Base-by-base conservation (phyloP, 352 stramenopile species). In the Pythium guiyangense region DNA sequence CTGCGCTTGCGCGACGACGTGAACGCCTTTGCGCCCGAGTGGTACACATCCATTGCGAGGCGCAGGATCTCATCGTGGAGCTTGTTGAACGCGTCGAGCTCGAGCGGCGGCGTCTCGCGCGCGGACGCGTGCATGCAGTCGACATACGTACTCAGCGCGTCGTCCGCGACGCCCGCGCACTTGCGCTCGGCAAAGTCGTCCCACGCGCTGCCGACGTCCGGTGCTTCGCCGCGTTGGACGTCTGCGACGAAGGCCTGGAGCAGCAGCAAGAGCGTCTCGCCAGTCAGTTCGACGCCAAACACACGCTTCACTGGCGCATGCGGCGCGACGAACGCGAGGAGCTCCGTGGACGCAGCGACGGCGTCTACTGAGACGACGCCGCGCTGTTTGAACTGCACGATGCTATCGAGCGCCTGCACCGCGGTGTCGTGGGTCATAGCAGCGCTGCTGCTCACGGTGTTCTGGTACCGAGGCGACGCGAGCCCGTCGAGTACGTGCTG, bases 1-100 rank as follows among this genome's bases (percentile, higher is more conserved):
- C 52, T 70, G 12, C 75, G 77, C 25, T 71, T 59, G 3, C 67
- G 76, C 2, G 69, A 54, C 8, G 80, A 75, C 44, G 73, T 74
- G 40, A 74, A 69, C 6, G 15, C 2, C 4, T 60, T 71, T 0
- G 70, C 55, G 4, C 75, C 70, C 10, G 60, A 65, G 61, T 82
- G 70, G 37, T 79, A 94, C 10, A 92, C 67, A 42, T 89, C 79
- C 67, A 92, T 69, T 4, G 80, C 82, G 2, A 94, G 72, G 11
- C 72, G 71, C 52, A 55, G 68, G 31, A 94, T 73, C n/a, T 94
- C 84, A 22, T 77, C 69, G 48, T 94, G 80, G 22, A 94, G 70
- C 58, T 76, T 75, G 20, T 77, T 69, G 48, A 91, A 86, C 39
- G 69, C 67, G 5, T 74, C 64, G 39, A 92, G 59, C 40, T 91